These are phyloP conservation scores for Fusarium sp. DNA, from an alignment of 2,329 filamentous ascomycete species.

Conservation along the genomic window DNA sequence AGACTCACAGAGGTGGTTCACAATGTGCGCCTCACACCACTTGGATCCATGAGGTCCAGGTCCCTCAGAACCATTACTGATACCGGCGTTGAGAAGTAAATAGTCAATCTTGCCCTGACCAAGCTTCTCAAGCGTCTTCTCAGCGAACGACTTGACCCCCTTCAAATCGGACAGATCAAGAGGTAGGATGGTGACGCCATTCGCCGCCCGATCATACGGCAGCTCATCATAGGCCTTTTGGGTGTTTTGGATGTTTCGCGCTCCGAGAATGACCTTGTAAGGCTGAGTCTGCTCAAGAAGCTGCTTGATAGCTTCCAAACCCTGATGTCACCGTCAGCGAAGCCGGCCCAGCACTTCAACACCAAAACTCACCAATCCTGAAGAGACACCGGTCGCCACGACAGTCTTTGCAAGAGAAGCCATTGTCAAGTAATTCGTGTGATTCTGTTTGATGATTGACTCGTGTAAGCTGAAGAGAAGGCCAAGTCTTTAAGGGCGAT, in stretches of 20 bases:
- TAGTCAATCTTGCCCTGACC: slow-evolving; percentile 56
- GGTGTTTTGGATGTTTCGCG: slow-evolving; percentile 53
- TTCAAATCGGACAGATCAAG: slow-evolving; percentile 57
- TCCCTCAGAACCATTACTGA: slow-evolving; percentile 49
- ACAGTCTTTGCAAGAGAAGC: slow-evolving; percentile 56
- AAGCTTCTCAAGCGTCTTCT: slow-evolving; percentile 53
- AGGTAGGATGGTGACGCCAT: slow-evolving; percentile 56
- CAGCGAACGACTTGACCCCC: slow-evolving; percentile 57
- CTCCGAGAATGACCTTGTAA: slow-evolving; percentile 59
- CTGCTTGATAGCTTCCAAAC: slow-evolving; percentile 62
- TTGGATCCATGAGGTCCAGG: slow-evolving; percentile 53
- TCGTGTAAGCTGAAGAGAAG: background rate
- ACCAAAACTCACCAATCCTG: slow-evolving; percentile 54
- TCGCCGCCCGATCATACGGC: slow-evolving; percentile 51
- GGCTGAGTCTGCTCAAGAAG: slow-evolving; percentile 56
- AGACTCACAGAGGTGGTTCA: slow-evolving; percentile 60
- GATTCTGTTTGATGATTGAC: background rate
- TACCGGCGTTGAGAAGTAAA: slow-evolving; percentile 59
- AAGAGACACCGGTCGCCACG: slow-evolving; percentile 59
- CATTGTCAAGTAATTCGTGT: slow-evolving; percentile 43
- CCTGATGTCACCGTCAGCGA: slow-evolving; percentile 46
- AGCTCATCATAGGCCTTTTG: slow-evolving; percentile 54
- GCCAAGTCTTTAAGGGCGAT: slow-evolving; percentile 2
- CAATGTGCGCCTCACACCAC: slow-evolving; percentile 60
- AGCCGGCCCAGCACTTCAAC: too few relatives aligned